These are phyloP conservation scores for Eimeria praecox DNA, from an alignment of 169 alveolate genomes.

Conservation along the genomic window DNA sequence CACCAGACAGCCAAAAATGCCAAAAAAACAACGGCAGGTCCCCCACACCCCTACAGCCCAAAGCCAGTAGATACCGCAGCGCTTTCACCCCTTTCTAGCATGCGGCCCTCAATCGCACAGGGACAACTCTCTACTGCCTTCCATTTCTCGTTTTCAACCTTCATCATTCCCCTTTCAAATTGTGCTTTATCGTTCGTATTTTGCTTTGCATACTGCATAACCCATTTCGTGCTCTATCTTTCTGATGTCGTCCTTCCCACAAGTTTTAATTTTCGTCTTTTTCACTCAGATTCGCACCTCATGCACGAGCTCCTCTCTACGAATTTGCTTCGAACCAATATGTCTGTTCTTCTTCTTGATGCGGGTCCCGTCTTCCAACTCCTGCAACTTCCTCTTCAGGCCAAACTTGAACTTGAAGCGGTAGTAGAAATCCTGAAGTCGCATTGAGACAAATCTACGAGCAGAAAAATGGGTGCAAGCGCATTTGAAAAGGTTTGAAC, in stretches of 20 bases:
- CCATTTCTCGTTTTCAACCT: not conserved
- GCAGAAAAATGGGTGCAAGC: not conserved
- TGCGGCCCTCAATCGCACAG: not conserved
- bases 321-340: slow-evolving; percentile 79
- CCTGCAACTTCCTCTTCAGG: slow-evolving; percentile 83
- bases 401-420: slow-evolving; percentile 85
- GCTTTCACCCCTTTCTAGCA: not conserved
- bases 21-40: not conserved
- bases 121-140: not conserved
- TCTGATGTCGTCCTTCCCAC: not conserved
- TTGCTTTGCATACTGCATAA: not conserved
- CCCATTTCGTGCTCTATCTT: not conserved
- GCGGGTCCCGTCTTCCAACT: slow-evolving; percentile 79
- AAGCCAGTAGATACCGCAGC: not conserved
- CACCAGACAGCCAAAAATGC: not conserved
- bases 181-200: not conserved
- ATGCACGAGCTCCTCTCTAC: slow-evolving; percentile 82
- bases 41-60: not conserved
- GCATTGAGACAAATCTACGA: not conserved
- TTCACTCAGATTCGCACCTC: slow-evolving; percentile 39
- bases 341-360: slow-evolving; percentile 74
- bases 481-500: not conserved
- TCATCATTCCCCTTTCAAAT: not conserved
- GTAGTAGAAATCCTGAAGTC: slow-evolving; percentile 83
- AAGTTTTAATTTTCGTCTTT: not conserved